phyloP scores from a whole-genome alignment of 2,329 filamentous ascomycete genomes.

The Graphilbum ipis-grandicollis region DNA sequence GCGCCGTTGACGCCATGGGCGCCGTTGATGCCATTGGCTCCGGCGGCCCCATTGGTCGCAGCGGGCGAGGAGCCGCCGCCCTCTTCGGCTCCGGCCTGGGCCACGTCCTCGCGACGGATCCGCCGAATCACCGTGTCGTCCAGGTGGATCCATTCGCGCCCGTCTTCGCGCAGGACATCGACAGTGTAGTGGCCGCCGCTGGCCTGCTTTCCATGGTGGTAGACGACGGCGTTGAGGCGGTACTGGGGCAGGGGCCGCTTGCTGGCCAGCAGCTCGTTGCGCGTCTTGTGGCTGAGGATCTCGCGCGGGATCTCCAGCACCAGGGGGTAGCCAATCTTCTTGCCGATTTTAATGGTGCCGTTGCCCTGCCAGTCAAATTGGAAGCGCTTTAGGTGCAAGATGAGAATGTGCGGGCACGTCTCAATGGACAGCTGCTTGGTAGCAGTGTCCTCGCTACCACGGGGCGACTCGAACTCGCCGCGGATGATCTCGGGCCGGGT shows the following conservation, averaged over 20 bases:
- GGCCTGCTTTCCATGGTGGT: conserved; percentile 94
- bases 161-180: conserved; percentile 88
- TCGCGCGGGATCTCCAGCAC: conserved; percentile 89
- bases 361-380: conserved; percentile 72
- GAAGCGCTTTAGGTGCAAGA: conserved; percentile 92
- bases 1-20: background rate
- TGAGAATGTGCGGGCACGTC: conserved; percentile 74
- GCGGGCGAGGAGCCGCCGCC: background rate
- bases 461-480: conserved; percentile 65
- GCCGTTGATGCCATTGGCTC: conserved; percentile 24
- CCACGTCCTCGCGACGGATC: conserved; percentile 75
- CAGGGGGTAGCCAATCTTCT: conserved; percentile 87
- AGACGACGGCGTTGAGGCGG: conserved; percentile 75
- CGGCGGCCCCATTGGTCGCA: conserved; percentile 11
- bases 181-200: conserved; percentile 95
- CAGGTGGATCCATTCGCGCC: conserved; percentile 87
- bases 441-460: conserved; percentile 58
- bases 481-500: conserved; percentile 73
- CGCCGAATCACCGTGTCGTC: conserved; percentile 85
- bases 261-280: conserved; percentile 45
- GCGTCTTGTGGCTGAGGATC: conserved; percentile 62
- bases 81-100: conserved; percentile 70
- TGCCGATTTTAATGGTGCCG: conserved; percentile 95
- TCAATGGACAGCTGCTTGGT: conserved; percentile 96
- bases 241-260: conserved; percentile 54